Base-by-base conservation (phyloP, 495 filamentous ascomycete genomes). In the Neurospora sp. region DNA sequence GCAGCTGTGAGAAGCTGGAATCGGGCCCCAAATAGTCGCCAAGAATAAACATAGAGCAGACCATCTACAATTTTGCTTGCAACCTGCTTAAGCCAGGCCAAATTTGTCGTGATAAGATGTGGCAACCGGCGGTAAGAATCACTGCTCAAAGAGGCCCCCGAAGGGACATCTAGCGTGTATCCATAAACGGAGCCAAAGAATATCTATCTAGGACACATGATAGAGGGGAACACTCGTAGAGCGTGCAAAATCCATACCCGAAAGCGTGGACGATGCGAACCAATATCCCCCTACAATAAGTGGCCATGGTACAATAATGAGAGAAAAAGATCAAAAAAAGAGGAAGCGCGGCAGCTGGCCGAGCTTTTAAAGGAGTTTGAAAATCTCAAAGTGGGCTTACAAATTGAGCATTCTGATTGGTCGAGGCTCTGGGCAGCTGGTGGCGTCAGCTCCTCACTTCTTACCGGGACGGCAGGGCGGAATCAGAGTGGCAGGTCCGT, bases 261-360 rank as follows among this genome's bases (percentile, higher is more conserved):
- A 65, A 70, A 71, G 74, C 70, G 40, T 65, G 53, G 27, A 65
- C 38, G 22, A 53, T 48, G 70, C 78, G 78, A 81, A 80, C 79
- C 79, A 75, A 75, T 74, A 74, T 79, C 85, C 85, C 88, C 92
- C 94, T 91, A 97, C 94, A 95, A 97, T 94, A 96, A 86, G 88
- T 89, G 91, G 85, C 88, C 91, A 80, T 86, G 79, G 81, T 86
- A 86, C 85, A 86, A 86, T 86, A 78, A 86, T 83, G 82, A 85
- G 74, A 82, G 79, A 82, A 76, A 80, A 80, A 81, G 80, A 73
- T 75, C 74, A 78, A 79, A 74, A 79, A 73, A 39, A 74, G 71
- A 69, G 44, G 53, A 61, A 73, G 39, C 71, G 70, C 46, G 59
- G 75, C 68, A 70, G 70, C 71, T 69, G 69, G 37, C 14, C 46